Base-by-base conservation (phyloP, 2,329 filamentous ascomycete species). In the Hymenotorrendiella dingleyae region DNA sequence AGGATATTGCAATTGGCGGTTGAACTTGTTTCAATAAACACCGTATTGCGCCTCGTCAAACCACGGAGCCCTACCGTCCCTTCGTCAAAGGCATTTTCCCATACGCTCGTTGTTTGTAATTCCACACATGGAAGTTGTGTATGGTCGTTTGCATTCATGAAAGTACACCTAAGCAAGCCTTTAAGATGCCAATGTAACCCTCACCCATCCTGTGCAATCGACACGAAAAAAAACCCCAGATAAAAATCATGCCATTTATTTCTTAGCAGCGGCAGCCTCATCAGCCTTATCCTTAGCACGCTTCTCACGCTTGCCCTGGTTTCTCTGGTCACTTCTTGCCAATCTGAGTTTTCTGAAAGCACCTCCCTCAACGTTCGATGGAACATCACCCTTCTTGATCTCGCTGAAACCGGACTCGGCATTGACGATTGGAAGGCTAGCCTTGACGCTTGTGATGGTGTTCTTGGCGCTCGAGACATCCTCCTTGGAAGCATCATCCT, bases 301-400 rank as follows among this genome's bases (percentile, higher is more conserved):
- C 89, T 97, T 97, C 79, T 94, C 90, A 68, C 89, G 82, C 64
- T 78, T 78, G 72, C 93, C 93, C 55, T 78, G 70, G 64, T 85
- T 75, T 69, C 90, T 84, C 63, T 85, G 82, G 65, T 94, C 86
- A 68, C 80, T 82, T 72, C 93, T 84, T 59, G 86, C 82, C 59
- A 84, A 75, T 69, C 93, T 86, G 67, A 98, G 82, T 64, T 80
- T 84, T 67, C 76, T 76, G 82, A 86, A 97, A 54, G 90, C 93
- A 69, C 82, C 84, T 71, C 89, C 84, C 74, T 90, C 85, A 64
- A 76, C 59, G 52, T 79, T 68, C 68, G 82, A 76, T 69, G 84
- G 82, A 62, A 95, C 68, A 57, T 89, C 83, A 71, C 80, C 81
- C 78, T 87, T 90, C 70, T 78, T 81, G 74, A 96, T 80, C 72